These are phyloP conservation scores for Hemileia vastatrix DNA, from an alignment of 1,284 basidiomycete genomes.

Conservation along the genomic window DNA sequence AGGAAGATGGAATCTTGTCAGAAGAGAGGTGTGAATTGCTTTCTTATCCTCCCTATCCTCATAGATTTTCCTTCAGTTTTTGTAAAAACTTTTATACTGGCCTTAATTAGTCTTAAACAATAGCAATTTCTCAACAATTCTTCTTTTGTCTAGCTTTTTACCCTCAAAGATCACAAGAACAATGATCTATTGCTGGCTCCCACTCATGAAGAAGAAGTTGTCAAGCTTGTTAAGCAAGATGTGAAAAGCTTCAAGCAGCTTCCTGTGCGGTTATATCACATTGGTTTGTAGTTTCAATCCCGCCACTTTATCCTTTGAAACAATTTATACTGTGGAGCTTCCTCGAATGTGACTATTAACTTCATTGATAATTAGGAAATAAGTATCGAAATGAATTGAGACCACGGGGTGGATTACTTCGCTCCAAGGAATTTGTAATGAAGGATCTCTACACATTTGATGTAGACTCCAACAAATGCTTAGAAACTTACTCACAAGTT, in stretches of 20 bases:
- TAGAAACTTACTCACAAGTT: constrained; percentile 38
- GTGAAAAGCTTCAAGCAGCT: constrained; percentile 35
- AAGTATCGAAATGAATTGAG: constrained; percentile 46
- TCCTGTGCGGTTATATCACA: constrained; percentile 43
- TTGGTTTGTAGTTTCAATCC: constrained; percentile 14
- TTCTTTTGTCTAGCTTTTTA: constrained; percentile 32
- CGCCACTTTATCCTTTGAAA: neutral
- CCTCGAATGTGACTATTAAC: neutral
- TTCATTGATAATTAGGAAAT: constrained; percentile 26
- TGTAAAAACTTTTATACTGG: no score
- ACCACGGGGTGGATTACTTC: constrained; percentile 42
- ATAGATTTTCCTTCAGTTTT: neutral
- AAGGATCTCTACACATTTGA: constrained; percentile 47
- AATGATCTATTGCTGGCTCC: constrained; percentile 43
- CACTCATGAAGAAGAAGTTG: constrained; percentile 46
- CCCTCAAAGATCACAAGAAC: constrained; percentile 37
- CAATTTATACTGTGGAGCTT: neutral
- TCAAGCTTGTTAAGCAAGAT: constrained; percentile 37
- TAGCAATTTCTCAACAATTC: no score
- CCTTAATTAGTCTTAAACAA: no score
- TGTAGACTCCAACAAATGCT: constrained; percentile 21
- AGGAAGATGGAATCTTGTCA: constrained; percentile 37
- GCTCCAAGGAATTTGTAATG: constrained; percentile 46
- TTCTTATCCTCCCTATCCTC: neutral
- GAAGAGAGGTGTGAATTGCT: constrained; percentile 31